Conservation (phyloP, 352 stramenopile species). For the Phytophthora hibernalis region DNA sequence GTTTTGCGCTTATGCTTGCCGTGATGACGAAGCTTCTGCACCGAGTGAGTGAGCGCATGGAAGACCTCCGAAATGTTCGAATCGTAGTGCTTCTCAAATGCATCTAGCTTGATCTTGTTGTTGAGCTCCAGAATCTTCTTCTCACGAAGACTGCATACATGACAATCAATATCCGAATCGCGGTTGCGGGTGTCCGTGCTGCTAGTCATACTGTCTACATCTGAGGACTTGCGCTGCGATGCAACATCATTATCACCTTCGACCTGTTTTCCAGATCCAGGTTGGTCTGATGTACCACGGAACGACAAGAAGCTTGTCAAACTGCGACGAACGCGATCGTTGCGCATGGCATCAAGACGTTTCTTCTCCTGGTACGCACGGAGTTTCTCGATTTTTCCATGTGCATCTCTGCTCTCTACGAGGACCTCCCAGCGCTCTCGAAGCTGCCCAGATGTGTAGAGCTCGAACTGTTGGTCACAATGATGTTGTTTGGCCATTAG, state of each 20-base stretch:
- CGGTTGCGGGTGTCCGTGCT: constrained; percentile 16
- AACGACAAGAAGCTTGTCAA: constrained; percentile 44
- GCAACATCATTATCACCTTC: constrained; percentile 10
- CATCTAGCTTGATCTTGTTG: constrained; percentile 55
- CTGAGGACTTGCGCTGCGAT: constrained; percentile 22
- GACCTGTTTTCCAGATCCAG: constrained; percentile 15
- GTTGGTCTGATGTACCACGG: constrained; percentile 22
- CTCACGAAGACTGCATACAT: constrained; percentile 57
- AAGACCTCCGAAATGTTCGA: constrained; percentile 69
- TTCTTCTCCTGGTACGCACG: constrained; percentile 62
- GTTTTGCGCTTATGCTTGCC: constrained; percentile 25
- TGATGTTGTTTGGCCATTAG: constrained; percentile 52
- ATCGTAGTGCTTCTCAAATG: constrained; percentile 70
- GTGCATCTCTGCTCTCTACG: constrained; percentile 54
- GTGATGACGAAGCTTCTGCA: constrained; percentile 39
- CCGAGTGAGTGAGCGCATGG: constrained; percentile 47
- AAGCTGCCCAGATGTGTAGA: constrained; percentile 66
- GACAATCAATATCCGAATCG: constrained; percentile 27
- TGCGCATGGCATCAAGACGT: constrained; percentile 38
- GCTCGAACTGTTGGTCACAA: constrained; percentile 60
- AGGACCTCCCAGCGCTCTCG: constrained; percentile 63
- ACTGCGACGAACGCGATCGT: constrained; percentile 46
- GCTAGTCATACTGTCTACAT: constrained; percentile 31
- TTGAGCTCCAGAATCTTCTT: constrained; percentile 66
- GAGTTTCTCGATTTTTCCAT: constrained; percentile 73